These are phyloP conservation scores for Claviceps sp. DNA, from an alignment of 2,329 filamentous ascomycete genomes.

Conservation along the genomic window DNA sequence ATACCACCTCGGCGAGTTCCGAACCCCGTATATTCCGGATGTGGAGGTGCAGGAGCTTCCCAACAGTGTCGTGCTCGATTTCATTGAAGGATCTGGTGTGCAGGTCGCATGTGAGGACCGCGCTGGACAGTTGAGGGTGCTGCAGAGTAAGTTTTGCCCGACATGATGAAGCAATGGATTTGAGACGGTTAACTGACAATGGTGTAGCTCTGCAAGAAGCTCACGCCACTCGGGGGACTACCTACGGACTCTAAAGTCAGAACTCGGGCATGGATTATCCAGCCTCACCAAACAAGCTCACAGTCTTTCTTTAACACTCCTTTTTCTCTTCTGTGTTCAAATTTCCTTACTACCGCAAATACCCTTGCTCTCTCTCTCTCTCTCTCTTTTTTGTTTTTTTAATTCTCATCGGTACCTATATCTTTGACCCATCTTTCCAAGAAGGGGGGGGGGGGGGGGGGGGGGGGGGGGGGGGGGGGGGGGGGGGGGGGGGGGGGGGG, in stretches of 20 bases:
- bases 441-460: no score
- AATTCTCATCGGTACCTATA: no score
- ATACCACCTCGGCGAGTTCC: constrained; percentile 79
- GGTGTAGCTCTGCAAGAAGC: constrained; percentile 22
- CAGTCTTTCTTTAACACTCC: neutral
- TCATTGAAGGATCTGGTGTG: constrained; percentile 46
- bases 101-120: constrained; percentile 53
- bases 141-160: constrained; percentile 34
- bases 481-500: no score
- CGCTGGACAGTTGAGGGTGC: constrained; percentile 39
- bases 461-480: no score
- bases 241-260: constrained; percentile 17
- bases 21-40: constrained; percentile 66
- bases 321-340: neutral
- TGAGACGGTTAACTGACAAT: neutral
- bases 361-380: neutral
- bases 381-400: neutral
- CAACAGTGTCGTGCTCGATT: constrained; percentile 59
- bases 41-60: constrained; percentile 87
- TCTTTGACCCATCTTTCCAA: neutral
- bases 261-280: no score
- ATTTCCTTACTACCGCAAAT: neutral
- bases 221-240: constrained; percentile 19
- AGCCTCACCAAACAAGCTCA: neutral
- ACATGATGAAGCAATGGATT: neutral